Conservation (phyloP, 305 asterid species). For the Striga hermonthica region DNA sequence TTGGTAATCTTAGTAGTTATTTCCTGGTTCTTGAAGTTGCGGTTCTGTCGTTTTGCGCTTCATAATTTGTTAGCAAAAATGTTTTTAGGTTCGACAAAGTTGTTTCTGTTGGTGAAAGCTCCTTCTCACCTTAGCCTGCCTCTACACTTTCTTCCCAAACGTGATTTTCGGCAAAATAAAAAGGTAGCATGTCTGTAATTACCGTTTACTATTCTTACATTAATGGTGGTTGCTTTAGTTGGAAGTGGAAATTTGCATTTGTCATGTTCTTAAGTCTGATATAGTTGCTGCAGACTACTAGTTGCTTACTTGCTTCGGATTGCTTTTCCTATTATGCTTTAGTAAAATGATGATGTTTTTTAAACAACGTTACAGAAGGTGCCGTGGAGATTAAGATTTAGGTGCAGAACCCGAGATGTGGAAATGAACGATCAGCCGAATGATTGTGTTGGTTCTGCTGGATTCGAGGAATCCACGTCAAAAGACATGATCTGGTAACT, state of each 20-base stretch:
- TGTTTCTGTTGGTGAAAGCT: constrained; percentile 81
- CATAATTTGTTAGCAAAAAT: constrained; percentile 22
- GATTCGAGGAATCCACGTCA: constrained; percentile 38
- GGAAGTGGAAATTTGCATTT: not conserved
- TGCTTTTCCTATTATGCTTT: not conserved
- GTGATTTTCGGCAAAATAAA: constrained; percentile 60
- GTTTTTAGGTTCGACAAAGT: constrained; percentile 68
- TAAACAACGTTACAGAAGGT: constrained; percentile 43
- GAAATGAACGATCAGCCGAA: constrained; percentile 36
- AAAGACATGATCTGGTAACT: constrained; percentile 62
- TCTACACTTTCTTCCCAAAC: constrained; percentile 86
- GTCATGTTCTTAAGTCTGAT: not conserved
- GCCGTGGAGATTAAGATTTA: constrained; percentile 65
- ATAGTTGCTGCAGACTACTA: not conserved
- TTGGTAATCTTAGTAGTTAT: constrained; percentile 42
- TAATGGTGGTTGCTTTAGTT: not conserved
- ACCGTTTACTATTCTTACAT: not conserved
- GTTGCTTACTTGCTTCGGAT: not conserved
- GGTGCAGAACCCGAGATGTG: constrained; percentile 47
- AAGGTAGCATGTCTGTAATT: constrained; percentile 45
- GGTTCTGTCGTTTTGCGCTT: constrained; percentile 22
- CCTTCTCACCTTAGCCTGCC: constrained; percentile 64
- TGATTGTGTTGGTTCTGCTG: constrained; percentile 38
- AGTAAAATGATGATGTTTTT: not conserved
- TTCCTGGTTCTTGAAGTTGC: constrained; percentile 11